Percentiles rank a stretch among this genome's conserved stretches.
Evolutionary conservation across 2,329 filamentous ascomycete genomes (phyloP).

Genomic region (Trichoderma harzianum): DNA sequence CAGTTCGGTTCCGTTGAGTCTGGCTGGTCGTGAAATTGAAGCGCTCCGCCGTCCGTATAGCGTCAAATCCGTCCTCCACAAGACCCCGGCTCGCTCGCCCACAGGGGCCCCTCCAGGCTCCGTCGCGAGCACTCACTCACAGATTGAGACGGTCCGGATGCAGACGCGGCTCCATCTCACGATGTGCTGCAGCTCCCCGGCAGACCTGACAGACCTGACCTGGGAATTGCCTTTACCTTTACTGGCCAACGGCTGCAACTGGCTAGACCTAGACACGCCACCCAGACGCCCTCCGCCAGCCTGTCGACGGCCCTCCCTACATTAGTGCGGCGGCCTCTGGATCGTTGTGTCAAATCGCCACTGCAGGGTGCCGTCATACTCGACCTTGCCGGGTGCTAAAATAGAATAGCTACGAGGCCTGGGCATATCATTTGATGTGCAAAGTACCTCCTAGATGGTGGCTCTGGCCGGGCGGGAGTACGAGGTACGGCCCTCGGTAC

Average conservation of each 20-base stretch:
- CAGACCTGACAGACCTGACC: constrained; percentile 10
- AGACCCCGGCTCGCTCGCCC: background rate
- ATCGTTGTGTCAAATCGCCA: constrained; percentile 15
- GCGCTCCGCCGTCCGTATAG: background rate
- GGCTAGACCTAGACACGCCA: constrained; percentile 15
- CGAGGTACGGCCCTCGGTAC: background rate
- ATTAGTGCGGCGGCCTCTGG: constrained; percentile 19
- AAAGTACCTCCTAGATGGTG: background rate
- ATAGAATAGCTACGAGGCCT: background rate
- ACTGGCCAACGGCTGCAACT: background rate
- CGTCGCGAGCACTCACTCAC: background rate
- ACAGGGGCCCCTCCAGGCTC: background rate
- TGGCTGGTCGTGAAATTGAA: background rate
- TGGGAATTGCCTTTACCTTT: background rate
- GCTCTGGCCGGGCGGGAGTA: background rate
- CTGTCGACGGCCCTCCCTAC: constrained; percentile 11
- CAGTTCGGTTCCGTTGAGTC: background rate
- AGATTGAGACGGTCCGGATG: constrained; percentile 12
- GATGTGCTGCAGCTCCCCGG: constrained; percentile 17
- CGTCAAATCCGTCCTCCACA: background rate
- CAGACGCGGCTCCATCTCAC: constrained; percentile 18
- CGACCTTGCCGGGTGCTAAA: constrained; percentile 1
- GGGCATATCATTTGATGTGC: background rate
- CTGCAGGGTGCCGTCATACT: constrained; percentile 23
- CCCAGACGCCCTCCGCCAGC: constrained; percentile 12